A percentile compares a stretch with the other conserved stretches of the same genome.
These are phyloP conservation scores for Trichoderma lentiforme DNA, from an alignment of 2,329 filamentous ascomycete genomes.

Conservation along the genomic window DNA sequence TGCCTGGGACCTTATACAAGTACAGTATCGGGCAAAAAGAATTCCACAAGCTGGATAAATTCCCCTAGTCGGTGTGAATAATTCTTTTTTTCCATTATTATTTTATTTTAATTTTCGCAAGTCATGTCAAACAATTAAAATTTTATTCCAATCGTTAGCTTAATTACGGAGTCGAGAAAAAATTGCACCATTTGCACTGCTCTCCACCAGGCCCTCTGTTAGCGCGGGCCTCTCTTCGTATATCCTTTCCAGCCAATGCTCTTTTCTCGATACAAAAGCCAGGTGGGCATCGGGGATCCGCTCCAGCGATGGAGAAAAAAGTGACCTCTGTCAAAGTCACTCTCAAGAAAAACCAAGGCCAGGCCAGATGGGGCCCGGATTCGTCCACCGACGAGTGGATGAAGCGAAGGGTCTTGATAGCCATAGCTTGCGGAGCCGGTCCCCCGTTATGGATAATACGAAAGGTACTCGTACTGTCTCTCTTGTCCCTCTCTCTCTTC, in stretches of 20 bases:
- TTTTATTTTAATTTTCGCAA: neutral
- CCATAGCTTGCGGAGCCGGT: neutral
- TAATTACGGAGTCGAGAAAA: constrained; percentile 2
- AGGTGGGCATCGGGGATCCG: neutral
- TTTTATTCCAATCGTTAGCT: neutral
- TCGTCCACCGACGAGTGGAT: constrained; percentile 11
- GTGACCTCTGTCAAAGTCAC: neutral
- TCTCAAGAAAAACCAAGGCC: neutral
- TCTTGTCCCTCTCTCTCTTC: neutral
- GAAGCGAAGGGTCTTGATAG: neutral
- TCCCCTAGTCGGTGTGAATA: neutral
- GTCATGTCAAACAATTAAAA: neutral
- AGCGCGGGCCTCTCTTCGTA: constrained; percentile 3
- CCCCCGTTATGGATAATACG: neutral
- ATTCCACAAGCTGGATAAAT: neutral
- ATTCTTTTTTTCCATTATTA: neutral
- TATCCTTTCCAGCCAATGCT: neutral
- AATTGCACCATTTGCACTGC: neutral
- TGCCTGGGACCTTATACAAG: neutral
- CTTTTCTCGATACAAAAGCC: neutral
- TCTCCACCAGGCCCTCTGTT: neutral
- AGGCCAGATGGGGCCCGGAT: neutral
- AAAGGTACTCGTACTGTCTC: neutral
- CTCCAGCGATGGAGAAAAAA: neutral
- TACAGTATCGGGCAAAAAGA: neutral